Conservation (phyloP, 2,329 filamentous ascomycete genomes). For the Alternaria sp. region DNA sequence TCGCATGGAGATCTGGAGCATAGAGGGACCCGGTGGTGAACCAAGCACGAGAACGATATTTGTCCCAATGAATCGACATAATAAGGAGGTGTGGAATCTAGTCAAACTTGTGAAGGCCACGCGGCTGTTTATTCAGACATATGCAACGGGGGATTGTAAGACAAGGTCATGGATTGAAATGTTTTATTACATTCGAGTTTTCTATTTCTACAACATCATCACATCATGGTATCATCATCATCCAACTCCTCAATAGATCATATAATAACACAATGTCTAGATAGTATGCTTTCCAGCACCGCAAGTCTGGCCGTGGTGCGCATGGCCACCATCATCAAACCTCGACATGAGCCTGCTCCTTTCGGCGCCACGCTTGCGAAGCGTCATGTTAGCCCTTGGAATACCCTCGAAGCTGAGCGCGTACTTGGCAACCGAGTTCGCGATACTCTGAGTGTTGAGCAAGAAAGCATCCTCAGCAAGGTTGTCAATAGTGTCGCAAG, state of each 20-base stretch:
- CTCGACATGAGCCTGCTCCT: conserved; percentile 29
- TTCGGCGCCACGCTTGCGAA: conserved; percentile 44
- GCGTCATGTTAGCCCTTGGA: conserved; percentile 37
- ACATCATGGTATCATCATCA: conserved; percentile 8
- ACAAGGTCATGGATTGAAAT: background rate
- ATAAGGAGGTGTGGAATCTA: background rate
- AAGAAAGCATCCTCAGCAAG: conserved; percentile 49
- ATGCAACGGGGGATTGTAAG: background rate
- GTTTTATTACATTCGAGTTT: conserved; percentile 1
- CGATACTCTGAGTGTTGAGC: conserved; percentile 51
- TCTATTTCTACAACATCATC: conserved; percentile 3
- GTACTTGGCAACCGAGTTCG: conserved; percentile 51
- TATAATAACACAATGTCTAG: conserved; percentile 15
- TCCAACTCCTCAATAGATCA: background rate
- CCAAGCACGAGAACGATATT: background rate
- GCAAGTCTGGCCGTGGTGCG: conserved; percentile 38
- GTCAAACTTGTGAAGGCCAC: background rate
- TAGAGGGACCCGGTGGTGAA: background rate
- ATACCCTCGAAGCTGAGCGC: conserved; percentile 49
- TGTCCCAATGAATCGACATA: background rate
- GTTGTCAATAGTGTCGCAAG: conserved; percentile 50
- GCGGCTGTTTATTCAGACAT: background rate
- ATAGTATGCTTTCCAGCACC: conserved; percentile 30
- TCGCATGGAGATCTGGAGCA: background rate
- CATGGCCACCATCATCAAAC: conserved; percentile 40